Conservation (phyloP, 106 monocot genomes). For the Chionographis japonica region DNA sequence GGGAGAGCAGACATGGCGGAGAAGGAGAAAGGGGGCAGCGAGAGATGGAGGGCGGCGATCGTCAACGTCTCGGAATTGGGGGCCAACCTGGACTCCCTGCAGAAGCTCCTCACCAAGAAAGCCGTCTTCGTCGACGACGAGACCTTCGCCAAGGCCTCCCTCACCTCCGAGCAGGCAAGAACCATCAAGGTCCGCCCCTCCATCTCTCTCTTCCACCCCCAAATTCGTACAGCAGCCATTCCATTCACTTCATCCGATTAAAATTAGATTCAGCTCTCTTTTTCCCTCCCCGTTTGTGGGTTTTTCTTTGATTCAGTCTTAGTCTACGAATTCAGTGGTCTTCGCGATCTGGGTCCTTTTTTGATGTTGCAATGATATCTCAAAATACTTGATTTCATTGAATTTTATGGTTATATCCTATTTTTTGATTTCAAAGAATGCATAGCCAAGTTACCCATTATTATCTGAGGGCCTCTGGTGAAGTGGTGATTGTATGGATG, state of each 20-base stretch:
- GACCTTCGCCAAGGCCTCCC: slow-evolving; percentile 78
- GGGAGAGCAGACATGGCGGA: slow-evolving; percentile 25
- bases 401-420: no score
- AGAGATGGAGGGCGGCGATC: slow-evolving; percentile 68
- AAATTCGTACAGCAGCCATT: neutral
- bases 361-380: no score
- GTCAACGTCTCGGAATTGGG: slow-evolving; percentile 59
- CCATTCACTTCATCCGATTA: neutral
- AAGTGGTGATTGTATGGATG: no score
- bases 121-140: slow-evolving; percentile 97
- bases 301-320: no score
- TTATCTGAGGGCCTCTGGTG: no score
- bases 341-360: no score
- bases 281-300: no score
- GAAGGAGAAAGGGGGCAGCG: slow-evolving; percentile 23
- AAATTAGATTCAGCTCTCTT: no score
- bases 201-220: neutral
- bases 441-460: no score
- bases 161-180: slow-evolving; percentile 68
- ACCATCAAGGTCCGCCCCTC: slow-evolving; percentile 64
- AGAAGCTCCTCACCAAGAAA: slow-evolving; percentile 70
- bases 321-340: no score
- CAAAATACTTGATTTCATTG: no score
- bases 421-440: no score
- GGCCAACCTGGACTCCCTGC: slow-evolving; percentile 63